Evolutionary conservation across 805 yeast species (phyloP), one percentile per base, ranked within the genome.

Genomic region (Candida maltosa): DNA sequence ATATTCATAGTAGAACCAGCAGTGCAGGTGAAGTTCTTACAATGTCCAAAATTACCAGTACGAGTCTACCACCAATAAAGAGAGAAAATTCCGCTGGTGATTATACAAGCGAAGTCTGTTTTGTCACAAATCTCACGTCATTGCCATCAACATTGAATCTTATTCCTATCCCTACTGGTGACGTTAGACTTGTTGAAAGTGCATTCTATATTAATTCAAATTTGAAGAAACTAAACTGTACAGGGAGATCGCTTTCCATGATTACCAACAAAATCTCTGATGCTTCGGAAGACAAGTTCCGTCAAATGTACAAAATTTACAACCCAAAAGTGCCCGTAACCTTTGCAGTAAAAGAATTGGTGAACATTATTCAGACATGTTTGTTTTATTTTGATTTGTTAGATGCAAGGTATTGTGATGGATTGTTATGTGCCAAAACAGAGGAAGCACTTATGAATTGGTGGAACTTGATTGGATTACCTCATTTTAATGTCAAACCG

Each of bases 41-140:
- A 8, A 8, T 24, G 11, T 12, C 39, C 2, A 31, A 21, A 16
- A 16, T 32, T 15, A 14, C 32, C 14, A 33, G 20, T 16, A 18
- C 16, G 6, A 23, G 32, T 4, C 21, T 34, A n/a, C 21, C 34
- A 20, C 23, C 35, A 17, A 16, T 4, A 10, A 15, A 16, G 17
- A 17, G 16, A 27, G 24, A 10, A 6, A 24, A 20, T 24, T 12
- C 20, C 16, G 5, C 29, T 16, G n/a, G n/a, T n/a, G 33, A 19
- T 27, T 22, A 28, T 11, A 12, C 39, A 6, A 45, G 50, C 16
- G 62, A 61, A 32, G 51, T 57, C 10, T 65, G 91, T 21, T 87
- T 83, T 51, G 85, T 93, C 9, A 84, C 96, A 0, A 87, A 87
- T 49, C 56, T 91, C n/a, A 74, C 95, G 0, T 76, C 83, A 10